Evolutionary conservation across 1,284 basidiomycete species (phyloP).

Genomic region (Lentinula novae-zelandiae): DNA sequence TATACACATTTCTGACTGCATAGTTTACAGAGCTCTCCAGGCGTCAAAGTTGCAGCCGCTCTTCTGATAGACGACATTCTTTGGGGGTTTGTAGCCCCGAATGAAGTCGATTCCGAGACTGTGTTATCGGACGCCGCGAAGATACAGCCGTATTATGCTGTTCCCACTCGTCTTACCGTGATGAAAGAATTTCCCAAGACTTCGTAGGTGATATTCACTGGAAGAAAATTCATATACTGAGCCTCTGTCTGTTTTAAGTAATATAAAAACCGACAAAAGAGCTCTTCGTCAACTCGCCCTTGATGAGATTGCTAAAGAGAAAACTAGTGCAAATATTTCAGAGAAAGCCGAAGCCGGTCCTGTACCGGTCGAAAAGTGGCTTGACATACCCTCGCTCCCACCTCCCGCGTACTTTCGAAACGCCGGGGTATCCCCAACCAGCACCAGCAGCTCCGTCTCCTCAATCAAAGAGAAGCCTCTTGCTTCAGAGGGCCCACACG

Average conservation of each 20-base stretch:
- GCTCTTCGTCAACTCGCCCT: conserved; percentile 42
- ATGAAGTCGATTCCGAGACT: conserved; percentile 31
- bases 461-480: background rate
- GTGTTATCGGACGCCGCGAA: conserved; percentile 41
- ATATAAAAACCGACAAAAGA: conserved; percentile 52
- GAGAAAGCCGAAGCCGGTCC: background rate
- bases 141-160: conserved; percentile 58
- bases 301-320: conserved; percentile 20
- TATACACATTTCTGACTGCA: conserved; percentile 8
- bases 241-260: conserved; percentile 23
- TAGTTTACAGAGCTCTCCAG: conserved; percentile 33
- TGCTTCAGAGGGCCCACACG: conserved; percentile 39
- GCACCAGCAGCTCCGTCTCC: background rate
- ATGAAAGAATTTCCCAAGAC: conserved; percentile 48
- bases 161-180: conserved; percentile 42
- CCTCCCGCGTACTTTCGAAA: conserved; percentile 1
- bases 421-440: background rate
- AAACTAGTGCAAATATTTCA: background rate
- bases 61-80: conserved; percentile 48
- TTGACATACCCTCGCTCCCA: conserved; percentile 4
- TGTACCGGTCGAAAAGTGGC: background rate
- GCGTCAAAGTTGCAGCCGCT: conserved; percentile 45
- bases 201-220: conserved; percentile 27
- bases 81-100: conserved; percentile 53
- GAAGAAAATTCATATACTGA: too few species aligned